These are phyloP conservation scores for Piper betle DNA, from an alignment of 164 flowering plant genomes.

Conservation along the genomic window DNA sequence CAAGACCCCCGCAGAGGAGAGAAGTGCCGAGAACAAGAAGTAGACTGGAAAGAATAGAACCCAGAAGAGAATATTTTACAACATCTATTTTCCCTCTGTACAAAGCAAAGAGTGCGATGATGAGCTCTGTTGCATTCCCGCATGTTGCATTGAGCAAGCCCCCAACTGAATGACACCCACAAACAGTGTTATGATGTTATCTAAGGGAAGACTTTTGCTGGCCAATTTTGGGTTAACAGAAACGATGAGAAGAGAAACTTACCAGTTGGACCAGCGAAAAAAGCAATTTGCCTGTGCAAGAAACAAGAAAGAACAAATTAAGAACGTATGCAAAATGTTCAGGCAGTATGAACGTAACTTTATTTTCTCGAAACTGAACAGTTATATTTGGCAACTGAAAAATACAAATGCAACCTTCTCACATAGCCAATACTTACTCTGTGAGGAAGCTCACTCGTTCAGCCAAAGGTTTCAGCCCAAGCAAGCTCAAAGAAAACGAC, in stretches of 20 bases:
- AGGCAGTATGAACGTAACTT: too few relatives aligned
- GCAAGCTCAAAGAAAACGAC: constrained; percentile 76
- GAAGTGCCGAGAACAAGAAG: constrained; percentile 88
- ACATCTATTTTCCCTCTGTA: constrained; percentile 40
- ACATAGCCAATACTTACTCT: constrained; percentile 56
- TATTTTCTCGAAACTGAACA: too few relatives aligned
- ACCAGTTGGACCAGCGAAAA: constrained; percentile 88
- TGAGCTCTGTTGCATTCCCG: constrained; percentile 94
- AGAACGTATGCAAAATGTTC: neutral
- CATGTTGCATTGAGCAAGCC: constrained; percentile 95
- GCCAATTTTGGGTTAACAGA: neutral
- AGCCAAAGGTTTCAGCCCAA: constrained; percentile 80
- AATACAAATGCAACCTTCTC: neutral
- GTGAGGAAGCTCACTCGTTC: constrained; percentile 92
- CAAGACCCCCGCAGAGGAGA: constrained; percentile 74
- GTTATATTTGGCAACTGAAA: too few relatives aligned
- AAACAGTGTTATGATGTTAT: too few relatives aligned
- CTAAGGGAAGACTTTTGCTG: too few relatives aligned
- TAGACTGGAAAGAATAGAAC: constrained; percentile 86
- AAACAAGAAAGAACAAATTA: neutral
- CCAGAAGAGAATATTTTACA: constrained; percentile 78
- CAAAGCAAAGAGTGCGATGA: constrained; percentile 72
- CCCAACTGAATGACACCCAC: constrained; percentile 39
- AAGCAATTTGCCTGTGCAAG: constrained; percentile 76
- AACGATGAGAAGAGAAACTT: constrained; percentile 2